Conservation (phyloP, 768 basidiomycete species). For the Psilocybe tampanensis region DNA sequence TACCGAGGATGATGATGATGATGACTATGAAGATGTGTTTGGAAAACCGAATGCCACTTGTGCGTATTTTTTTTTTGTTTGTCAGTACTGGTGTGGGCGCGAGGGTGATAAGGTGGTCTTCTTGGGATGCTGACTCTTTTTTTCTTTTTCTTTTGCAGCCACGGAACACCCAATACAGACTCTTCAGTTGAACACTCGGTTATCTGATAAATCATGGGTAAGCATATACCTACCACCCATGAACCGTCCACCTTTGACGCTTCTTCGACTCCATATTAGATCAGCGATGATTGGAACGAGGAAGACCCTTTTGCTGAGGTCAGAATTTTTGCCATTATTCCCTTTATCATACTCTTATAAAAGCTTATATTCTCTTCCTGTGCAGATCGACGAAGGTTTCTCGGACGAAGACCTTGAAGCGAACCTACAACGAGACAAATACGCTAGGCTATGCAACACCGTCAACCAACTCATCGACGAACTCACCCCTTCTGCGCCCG, state of each 20-base stretch:
- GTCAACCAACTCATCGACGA: conserved; percentile 88
- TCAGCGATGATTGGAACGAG: conserved; percentile 84
- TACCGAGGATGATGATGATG: conserved; percentile 83
- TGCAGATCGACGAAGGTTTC: conserved; percentile 89
- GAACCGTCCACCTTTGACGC: neutral
- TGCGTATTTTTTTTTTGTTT: conserved; percentile 36
- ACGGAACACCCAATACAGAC: conserved; percentile 70
- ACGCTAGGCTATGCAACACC: conserved; percentile 80
- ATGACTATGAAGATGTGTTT: conserved; percentile 97
- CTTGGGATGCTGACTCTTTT: no score
- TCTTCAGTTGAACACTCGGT: conserved; percentile 80
- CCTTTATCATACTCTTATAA: neutral
- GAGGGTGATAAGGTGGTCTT: neutral
- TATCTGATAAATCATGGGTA: conserved; percentile 93
- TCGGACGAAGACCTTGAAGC: conserved; percentile 90
- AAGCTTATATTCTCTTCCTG: neutral
- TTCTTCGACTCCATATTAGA: conserved; percentile 33
- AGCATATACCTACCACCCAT: conserved; percentile 10
- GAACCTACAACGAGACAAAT: conserved; percentile 91
- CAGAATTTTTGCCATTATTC: conserved; percentile 5
- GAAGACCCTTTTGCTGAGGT: conserved; percentile 98
- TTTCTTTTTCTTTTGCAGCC: conserved; percentile 29
- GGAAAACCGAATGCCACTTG: conserved; percentile 71
- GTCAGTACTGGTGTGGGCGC: neutral
- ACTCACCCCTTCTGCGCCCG: conserved; percentile 78